Evolutionary conservation across 139 green algal species (phyloP).

Genomic region (Desmodesmus armatus): DNA sequence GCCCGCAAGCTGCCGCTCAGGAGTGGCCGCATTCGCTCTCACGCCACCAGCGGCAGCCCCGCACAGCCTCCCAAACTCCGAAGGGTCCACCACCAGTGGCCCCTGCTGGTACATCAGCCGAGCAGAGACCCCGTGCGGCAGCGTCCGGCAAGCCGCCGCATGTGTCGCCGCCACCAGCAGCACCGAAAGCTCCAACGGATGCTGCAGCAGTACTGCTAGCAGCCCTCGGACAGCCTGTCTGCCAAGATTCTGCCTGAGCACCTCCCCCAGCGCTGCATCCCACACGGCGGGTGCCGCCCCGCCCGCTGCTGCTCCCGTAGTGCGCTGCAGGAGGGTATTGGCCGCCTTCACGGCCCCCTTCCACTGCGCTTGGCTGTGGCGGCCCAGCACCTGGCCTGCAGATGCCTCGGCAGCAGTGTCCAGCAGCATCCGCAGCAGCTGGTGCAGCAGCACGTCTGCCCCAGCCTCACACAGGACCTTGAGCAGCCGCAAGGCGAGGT

Average conservation of each 20-base stretch:
- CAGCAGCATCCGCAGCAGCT: conserved; percentile 1
- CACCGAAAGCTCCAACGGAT: not conserved
- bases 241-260: not conserved
- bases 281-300: not conserved
- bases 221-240: not conserved
- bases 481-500: conserved; percentile 13
- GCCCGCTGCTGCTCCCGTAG: not conserved
- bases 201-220: not conserved
- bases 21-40: no score
- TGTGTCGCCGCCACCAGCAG: conserved; percentile 16
- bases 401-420: not conserved
- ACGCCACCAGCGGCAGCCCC: not conserved
- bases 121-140: not conserved
- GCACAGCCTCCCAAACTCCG: not conserved
- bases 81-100: conserved; percentile 3
- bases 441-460: not conserved
- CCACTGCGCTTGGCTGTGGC: no score
- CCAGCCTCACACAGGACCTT: conserved; percentile 15
- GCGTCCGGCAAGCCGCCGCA: not conserved
- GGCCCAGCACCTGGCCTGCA: not conserved
- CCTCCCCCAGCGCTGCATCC: not conserved
- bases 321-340: not conserved
- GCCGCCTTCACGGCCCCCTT: conserved; percentile 10
- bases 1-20: not conserved
- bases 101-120: conserved; percentile 25